Evolutionary conservation across 2,329 filamentous ascomycete genomes (phyloP), one percentile per base, ranked within the genome.

Genomic region (Venturia effusa): DNA sequence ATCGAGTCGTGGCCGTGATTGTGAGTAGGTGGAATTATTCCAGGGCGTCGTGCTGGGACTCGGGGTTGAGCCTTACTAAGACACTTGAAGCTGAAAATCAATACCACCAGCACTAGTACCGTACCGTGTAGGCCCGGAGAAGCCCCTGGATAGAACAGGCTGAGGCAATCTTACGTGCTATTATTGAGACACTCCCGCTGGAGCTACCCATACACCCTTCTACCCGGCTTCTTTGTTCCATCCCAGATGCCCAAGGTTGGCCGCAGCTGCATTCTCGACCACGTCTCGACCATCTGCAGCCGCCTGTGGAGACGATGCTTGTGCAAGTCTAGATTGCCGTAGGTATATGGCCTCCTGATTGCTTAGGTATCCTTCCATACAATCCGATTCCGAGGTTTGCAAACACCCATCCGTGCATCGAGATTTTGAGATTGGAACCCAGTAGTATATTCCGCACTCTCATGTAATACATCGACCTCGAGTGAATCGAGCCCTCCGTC

Each of bases 311-410:
- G 51, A 34, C 13, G 30, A 13, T 13, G 22, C 15, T 30, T 13
- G 15, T 24, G 15, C 27, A 24, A 27, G 51, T 57, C 51, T 34
- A 57, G 8, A 57, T 34, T 55, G n/a, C n/a, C n/a, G n/a, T n/a
- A n/a, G n/a, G n/a, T n/a, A 34, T 34, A 34, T 37, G 27, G 11
- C 30, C 30, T 57, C 51, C 30, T 51, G 27, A 51, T 27, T 8
- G 27, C 24, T 59, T n/a, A n/a, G n/a, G n/a, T n/a, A n/a, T n/a
- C n/a, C n/a, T n/a, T n/a, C n/a, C n/a, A n/a, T n/a, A n/a, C n/a
- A n/a, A n/a, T n/a, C n/a, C n/a, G n/a, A 59, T 7, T 59, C 59
- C 59, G 59, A 41, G 59, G 34, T n/a, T 41, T 60, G 59, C 32
- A 40, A 24, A 22, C 24, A 27, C 6, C 8, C 22, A 41, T 19